phyloP scores from a whole-genome alignment of 2,329 filamentous ascomycete genomes.

The Diaporthe citriasiana region DNA sequence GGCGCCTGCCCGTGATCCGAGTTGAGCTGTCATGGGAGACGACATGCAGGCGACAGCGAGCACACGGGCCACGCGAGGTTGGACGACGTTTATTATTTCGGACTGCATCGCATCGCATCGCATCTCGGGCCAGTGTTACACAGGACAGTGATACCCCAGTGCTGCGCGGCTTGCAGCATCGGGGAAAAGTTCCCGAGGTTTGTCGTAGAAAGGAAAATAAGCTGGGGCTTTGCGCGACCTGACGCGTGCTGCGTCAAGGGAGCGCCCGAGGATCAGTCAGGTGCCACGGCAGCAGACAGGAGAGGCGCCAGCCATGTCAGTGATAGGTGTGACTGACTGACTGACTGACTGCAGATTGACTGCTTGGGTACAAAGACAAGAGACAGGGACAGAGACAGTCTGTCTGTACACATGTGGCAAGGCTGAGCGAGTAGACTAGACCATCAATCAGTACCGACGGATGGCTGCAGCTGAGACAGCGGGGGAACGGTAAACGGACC shows the following conservation, averaged over 20 bases:
- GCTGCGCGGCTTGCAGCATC: constrained; percentile 31
- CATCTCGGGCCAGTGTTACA: not conserved
- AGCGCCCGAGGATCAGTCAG: constrained; percentile 34
- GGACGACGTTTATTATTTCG: constrained; percentile 15
- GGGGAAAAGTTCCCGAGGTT: constrained; percentile 34
- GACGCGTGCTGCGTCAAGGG: constrained; percentile 26
- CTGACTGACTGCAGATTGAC: not conserved
- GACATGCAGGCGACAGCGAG: not conserved
- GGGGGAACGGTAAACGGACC: constrained; percentile 9
- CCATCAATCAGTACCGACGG: not conserved
- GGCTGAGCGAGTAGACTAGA: constrained; percentile 24
- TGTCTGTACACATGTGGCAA: constrained; percentile 12
- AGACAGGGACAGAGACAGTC: not conserved
- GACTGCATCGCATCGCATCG: not conserved
- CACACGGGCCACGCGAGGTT: constrained; percentile 20
- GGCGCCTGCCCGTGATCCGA: not conserved
- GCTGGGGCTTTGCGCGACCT: constrained; percentile 28
- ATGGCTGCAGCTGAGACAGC: constrained; percentile 40
- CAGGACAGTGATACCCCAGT: not conserved
- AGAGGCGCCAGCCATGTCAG: constrained; percentile 5
- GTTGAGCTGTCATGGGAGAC: constrained; percentile 1
- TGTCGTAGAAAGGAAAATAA: not conserved
- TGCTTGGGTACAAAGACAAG: not conserved
- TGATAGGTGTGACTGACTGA: constrained; percentile 8
- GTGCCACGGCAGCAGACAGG: constrained; percentile 29